Percentiles rank a stretch among this genome's conserved stretches.
These are phyloP conservation scores for Bryoerythrophyllum caledonicum DNA, from an alignment of 225 moss, liverwort and hornwort genomes.

Conservation along the genomic window DNA sequence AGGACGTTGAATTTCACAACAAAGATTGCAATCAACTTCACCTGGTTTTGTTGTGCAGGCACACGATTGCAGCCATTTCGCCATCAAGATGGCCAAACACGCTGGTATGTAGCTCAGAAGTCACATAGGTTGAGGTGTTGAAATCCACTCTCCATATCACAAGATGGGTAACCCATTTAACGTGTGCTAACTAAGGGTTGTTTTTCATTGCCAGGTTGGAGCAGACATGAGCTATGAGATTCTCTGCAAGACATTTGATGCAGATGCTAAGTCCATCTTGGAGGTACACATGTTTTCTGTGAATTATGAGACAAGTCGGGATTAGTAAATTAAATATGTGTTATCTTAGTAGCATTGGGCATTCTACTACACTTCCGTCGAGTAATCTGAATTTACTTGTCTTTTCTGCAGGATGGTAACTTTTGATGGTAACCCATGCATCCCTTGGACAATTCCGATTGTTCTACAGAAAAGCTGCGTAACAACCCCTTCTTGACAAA, in stretches of 20 bases:
- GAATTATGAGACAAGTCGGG: neutral
- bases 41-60: constrained; percentile 38
- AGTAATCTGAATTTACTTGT: neutral
- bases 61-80: constrained; percentile 68
- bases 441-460: neutral
- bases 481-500: too few relatives aligned
- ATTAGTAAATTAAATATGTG: neutral
- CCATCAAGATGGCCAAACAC: constrained; percentile 80
- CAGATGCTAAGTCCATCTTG: constrained; percentile 67
- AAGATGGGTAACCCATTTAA: neutral
- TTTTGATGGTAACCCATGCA: neutral
- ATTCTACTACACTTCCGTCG: constrained; percentile 15
- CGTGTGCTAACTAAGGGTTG: neutral
- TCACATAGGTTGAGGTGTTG: neutral
- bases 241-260: constrained; percentile 87
- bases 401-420: constrained; percentile 19
- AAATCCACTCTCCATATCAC: neutral
- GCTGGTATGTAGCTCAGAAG: constrained; percentile 46
- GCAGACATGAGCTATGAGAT: constrained; percentile 77
- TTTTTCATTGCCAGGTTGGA: constrained; percentile 49
- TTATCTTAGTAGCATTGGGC: constrained; percentile 41
- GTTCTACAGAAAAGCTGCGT: too few relatives aligned
- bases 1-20: neutral
- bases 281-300: constrained; percentile 48
- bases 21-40: neutral